These are phyloP conservation scores for Coemansia sp. DNA, from an alignment of 192 early-diverging fungal genomes.

Conservation along the genomic window DNA sequence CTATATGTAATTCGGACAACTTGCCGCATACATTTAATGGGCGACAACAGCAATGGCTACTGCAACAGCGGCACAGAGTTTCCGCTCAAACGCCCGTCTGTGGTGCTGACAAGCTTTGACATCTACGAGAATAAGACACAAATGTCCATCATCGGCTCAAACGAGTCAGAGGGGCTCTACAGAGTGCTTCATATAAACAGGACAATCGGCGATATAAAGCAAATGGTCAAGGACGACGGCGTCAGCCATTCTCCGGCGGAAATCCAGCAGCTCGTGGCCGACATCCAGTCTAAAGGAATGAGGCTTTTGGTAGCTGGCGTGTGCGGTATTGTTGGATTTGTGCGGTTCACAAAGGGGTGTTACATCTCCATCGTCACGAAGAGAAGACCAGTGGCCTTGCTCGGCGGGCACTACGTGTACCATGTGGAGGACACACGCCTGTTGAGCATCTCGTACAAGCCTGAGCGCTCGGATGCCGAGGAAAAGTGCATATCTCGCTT, in stretches of 20 bases:
- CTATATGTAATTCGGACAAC: too few species aligned
- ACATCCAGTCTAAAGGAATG: slow-evolving; percentile 71
- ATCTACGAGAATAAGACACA: slow-evolving; percentile 88
- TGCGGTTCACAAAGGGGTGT: slow-evolving; percentile 88
- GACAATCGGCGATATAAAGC: slow-evolving; percentile 60
- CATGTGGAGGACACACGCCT: slow-evolving; percentile 90
- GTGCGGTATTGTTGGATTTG: slow-evolving; percentile 65
- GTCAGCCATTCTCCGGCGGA: slow-evolving; percentile 75
- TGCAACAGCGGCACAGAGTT: slow-evolving; percentile 18
- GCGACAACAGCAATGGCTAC: not conserved
- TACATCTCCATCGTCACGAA: slow-evolving; percentile 89
- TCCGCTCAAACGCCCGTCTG: slow-evolving; percentile 28
- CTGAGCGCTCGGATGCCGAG: slow-evolving; percentile 77
- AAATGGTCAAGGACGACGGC: slow-evolving; percentile 77
- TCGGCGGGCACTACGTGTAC: slow-evolving; percentile 95
- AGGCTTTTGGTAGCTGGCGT: slow-evolving; percentile 26
- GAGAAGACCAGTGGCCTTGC: slow-evolving; percentile 79
- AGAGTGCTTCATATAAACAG: slow-evolving; percentile 89
- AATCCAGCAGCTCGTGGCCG: slow-evolving; percentile 70
- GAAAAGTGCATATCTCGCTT: slow-evolving; percentile 79
- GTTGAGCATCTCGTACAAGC: slow-evolving; percentile 68
- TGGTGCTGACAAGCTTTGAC: slow-evolving; percentile 70
- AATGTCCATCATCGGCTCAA: slow-evolving; percentile 83
- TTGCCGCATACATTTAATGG: not conserved
- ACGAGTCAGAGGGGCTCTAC: slow-evolving; percentile 72